Evolutionary conservation across 2,329 filamentous ascomycete species (phyloP).

Genomic region (Lachnellula suecica): DNA sequence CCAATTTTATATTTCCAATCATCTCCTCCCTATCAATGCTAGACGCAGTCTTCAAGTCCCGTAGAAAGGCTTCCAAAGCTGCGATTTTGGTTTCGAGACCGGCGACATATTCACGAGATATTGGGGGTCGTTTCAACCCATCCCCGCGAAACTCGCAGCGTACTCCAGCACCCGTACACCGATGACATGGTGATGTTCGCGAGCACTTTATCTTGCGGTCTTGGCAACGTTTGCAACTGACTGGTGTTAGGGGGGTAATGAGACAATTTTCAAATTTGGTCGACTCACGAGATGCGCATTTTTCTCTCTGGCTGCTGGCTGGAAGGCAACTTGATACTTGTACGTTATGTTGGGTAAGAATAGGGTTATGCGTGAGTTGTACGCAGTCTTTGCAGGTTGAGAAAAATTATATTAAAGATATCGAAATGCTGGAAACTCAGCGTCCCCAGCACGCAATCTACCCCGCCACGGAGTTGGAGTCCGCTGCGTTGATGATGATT

Average conservation of each 20-base stretch:
- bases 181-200: constrained; percentile 11
- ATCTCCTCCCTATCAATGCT: neutral
- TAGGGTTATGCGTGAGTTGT: neutral
- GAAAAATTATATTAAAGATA: no score
- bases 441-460: neutral
- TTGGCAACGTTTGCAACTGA: constrained; percentile 15
- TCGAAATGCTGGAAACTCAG: no score
- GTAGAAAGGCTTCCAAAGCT: constrained; percentile 6
- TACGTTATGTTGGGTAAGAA: neutral
- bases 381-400: neutral
- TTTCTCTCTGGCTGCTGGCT: neutral
- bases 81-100: constrained; percentile 10
- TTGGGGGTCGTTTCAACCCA: constrained; percentile 12
- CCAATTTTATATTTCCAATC: neutral
- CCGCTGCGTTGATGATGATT: neutral
- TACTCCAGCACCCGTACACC: constrained; percentile 9
- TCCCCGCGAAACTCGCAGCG: constrained; percentile 14
- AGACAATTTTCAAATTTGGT: neutral
- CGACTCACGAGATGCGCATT: neutral
- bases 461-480: neutral
- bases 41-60: constrained; percentile 5
- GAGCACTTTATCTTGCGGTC: constrained; percentile 18
- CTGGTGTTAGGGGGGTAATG: neutral
- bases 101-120: constrained; percentile 12
- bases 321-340: neutral